Conservation (phyloP, 257 asterid genomes). For the Solanum pinnatisectum region DNA sequence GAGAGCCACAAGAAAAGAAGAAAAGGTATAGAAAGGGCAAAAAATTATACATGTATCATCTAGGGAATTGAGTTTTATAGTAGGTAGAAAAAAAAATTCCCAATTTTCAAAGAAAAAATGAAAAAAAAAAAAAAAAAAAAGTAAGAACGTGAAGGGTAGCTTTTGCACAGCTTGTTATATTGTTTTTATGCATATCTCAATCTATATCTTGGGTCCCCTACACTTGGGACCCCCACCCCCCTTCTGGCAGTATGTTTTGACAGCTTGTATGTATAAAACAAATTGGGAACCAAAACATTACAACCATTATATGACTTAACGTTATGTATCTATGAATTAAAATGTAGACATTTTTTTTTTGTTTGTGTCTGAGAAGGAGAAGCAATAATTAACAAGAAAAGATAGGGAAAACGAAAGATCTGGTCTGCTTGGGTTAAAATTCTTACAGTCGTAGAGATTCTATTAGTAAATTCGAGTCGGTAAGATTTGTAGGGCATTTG, state of each 20-base stretch:
- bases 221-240: slow-evolving; percentile 7
- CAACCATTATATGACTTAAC: background rate
- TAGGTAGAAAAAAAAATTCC: slow-evolving; percentile 11
- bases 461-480: background rate
- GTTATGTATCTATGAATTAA: background rate
- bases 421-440: background rate
- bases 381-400: background rate
- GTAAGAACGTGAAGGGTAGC: slow-evolving; percentile 51
- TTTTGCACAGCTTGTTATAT: slow-evolving; percentile 46
- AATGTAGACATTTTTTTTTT: background rate
- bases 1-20: background rate
- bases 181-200: slow-evolving; percentile 50
- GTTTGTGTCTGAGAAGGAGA: background rate
- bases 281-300: slow-evolving; percentile 8
- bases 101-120: background rate
- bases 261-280: slow-evolving; percentile 11
- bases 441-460: background rate
- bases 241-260: slow-evolving; percentile 26
- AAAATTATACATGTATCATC: background rate
- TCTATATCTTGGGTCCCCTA: slow-evolving; percentile 32
- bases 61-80: background rate
- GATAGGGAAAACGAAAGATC: background rate
- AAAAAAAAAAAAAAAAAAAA: background rate
- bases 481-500: background rate
- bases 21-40: background rate